Evolutionary conservation across 129 eudicot species (phyloP), one percentile per base, ranked within the genome.

Genomic region (Centrapalus pauciflorus): DNA sequence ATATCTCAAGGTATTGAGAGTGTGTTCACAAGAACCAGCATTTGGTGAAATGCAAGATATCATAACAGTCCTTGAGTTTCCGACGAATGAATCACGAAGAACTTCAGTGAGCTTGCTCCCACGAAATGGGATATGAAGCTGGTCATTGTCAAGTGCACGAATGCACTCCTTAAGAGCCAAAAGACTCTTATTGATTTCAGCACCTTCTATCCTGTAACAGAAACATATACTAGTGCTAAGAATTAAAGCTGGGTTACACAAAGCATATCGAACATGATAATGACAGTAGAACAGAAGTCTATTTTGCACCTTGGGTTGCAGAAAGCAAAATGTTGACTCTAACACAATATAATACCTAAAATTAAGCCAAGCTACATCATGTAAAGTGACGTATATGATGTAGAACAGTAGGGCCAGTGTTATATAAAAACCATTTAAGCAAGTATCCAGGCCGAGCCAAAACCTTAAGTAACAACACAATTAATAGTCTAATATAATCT

Each of bases 61-160:
- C 97, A 90, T 90, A 57, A 90, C 97, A 38, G 97, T 90, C 80
- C 85, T 78, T 49, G 97, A 90, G 70, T 90, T 90, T 28, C 97
- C 97, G 23, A 90, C 95, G 71, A 90, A 90, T 27, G 97, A 90
- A 81, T 90, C 97, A 13, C 97, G 95, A 43, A 87, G 93, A 77
- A 90, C 97, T 84, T 90, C 97, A 33, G 97, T 90, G 40, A 90
- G 87, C 67, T 90, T 90, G 80, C 97, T 90, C 70, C 97, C 97
- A 70, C 97, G 95, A 80, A 90, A 90, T 13, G 97, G 97, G 76
- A 90, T 90, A 80, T 90, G 97, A 65, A 90, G 69, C 71, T 90
- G 97, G 74, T 90, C 97, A 76, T 90, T 90, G 55, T 90, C 97
- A 70, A 90, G 95, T 50, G 95, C 97, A 76, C 97, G 97, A 46